Conservation (phyloP, 768 basidiomycete species). For the Leccinum uliginosum region DNA sequence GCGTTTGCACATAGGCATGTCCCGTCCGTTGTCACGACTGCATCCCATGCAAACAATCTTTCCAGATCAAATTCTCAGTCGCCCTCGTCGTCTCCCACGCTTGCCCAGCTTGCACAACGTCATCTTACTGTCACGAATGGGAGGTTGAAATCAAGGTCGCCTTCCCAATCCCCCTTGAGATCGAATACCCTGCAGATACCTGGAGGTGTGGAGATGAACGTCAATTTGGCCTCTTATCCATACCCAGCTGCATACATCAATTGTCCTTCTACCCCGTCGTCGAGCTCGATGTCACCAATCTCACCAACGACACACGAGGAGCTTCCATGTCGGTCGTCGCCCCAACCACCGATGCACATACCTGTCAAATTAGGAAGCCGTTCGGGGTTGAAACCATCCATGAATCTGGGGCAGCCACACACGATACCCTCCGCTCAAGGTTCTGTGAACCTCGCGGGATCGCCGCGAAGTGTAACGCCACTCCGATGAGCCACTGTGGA, state of each 20-base stretch:
- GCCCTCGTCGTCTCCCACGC: constrained; percentile 7
- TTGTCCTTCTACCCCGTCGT: constrained; percentile 57
- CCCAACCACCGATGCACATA: constrained; percentile 11
- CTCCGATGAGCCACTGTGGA: constrained; percentile 18
- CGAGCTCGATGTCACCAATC: constrained; percentile 49
- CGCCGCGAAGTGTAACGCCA: constrained; percentile 22
- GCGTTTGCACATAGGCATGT: constrained; percentile 43
- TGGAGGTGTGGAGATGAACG: constrained; percentile 12
- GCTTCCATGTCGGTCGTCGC: constrained; percentile 18
- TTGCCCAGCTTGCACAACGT: constrained; percentile 23
- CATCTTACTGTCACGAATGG: constrained; percentile 20
- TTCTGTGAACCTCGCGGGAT: constrained; percentile 17
- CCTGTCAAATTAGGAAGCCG: constrained; percentile 18
- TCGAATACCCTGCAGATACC: constrained; percentile 16
- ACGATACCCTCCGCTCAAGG: constrained; percentile 10
- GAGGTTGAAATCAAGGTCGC: constrained; percentile 28
- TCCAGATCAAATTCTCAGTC: constrained; percentile 13
- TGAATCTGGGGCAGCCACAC: constrained; percentile 11
- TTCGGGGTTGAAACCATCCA: constrained; percentile 10
- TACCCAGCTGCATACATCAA: constrained; percentile 38
- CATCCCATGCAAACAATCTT: constrained; percentile 25
- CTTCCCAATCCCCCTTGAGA: constrained; percentile 30
- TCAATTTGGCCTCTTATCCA: constrained; percentile 7
- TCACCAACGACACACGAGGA: constrained; percentile 28
- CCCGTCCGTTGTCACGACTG: constrained; percentile 46